These are phyloP conservation scores for Heliophila coronopifolia DNA, from an alignment of 441 rosid genomes.

Conservation along the genomic window DNA sequence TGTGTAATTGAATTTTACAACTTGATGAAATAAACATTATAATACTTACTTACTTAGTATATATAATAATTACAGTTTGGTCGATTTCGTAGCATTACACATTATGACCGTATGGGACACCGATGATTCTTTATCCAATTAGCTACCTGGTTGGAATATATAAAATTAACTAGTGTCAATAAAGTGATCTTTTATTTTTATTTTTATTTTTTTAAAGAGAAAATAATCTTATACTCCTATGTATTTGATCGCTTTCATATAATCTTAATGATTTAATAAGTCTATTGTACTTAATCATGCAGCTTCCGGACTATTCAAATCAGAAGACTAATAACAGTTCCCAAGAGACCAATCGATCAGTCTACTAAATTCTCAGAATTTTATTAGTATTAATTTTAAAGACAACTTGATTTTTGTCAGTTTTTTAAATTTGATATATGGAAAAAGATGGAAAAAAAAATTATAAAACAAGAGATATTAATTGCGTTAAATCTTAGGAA, in stretches of 20 bases:
- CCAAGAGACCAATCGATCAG: not conserved
- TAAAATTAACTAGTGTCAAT: not conserved
- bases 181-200: no score
- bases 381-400: no score
- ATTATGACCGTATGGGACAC: not conserved
- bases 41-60: no score
- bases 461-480: not conserved
- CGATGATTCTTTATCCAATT: not conserved
- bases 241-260: not conserved
- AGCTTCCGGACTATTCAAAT: not conserved
- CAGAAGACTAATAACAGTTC: not conserved
- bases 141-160: not conserved
- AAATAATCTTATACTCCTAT: no score
- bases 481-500: constrained; percentile 12
- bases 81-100: not conserved
- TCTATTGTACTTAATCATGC: not conserved
- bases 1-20: not conserved
- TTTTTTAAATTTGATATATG: not conserved
- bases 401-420: not conserved
- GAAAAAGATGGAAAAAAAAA: not conserved
- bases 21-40: not conserved
- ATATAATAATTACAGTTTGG: no score
- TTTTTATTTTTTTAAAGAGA: no score
- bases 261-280: no score
- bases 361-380: not conserved